These are phyloP conservation scores for Gloeostereum incarnatum DNA, from an alignment of 768 basidiomycete species.

Conservation along the genomic window DNA sequence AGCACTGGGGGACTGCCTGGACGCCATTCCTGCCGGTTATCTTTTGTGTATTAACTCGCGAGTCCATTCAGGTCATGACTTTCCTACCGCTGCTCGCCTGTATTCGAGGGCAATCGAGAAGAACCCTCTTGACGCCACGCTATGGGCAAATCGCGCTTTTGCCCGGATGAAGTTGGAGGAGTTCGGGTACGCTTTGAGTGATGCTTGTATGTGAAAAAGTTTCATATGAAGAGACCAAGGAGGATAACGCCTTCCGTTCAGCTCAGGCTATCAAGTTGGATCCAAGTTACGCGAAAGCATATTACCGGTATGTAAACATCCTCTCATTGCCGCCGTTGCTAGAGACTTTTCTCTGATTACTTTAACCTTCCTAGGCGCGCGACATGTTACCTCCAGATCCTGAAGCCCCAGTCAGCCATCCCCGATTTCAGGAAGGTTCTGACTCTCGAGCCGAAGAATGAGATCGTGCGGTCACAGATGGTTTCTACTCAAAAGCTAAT, in stretches of 20 bases:
- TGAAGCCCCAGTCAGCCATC: constrained; percentile 82
- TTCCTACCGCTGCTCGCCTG: constrained; percentile 62
- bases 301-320: constrained; percentile 51
- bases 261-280: constrained; percentile 84
- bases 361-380: constrained; percentile 51
- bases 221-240: not conserved
- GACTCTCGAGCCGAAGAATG: constrained; percentile 79
- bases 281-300: constrained; percentile 85
- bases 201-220: constrained; percentile 57
- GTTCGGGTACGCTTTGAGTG: constrained; percentile 84
- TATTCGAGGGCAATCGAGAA: constrained; percentile 82
- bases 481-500: constrained; percentile 87
- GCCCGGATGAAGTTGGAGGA: constrained; percentile 89
- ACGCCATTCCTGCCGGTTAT: not conserved
- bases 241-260: constrained; percentile 20
- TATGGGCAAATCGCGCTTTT: constrained; percentile 94
- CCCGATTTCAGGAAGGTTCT: constrained; percentile 83
- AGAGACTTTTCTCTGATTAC: constrained; percentile 3
- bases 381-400: constrained; percentile 81
- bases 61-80: constrained; percentile 50
- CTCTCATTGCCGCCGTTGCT: not conserved
- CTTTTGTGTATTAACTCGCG: not conserved
- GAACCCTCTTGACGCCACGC: constrained; percentile 80
- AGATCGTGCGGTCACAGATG: constrained; percentile 69
- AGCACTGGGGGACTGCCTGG: constrained; percentile 2